A percentile compares a stretch with the other conserved stretches of the same genome.
Conservation (phyloP, 1,284 basidiomycete genomes). For the Boletus sp. region DNA sequence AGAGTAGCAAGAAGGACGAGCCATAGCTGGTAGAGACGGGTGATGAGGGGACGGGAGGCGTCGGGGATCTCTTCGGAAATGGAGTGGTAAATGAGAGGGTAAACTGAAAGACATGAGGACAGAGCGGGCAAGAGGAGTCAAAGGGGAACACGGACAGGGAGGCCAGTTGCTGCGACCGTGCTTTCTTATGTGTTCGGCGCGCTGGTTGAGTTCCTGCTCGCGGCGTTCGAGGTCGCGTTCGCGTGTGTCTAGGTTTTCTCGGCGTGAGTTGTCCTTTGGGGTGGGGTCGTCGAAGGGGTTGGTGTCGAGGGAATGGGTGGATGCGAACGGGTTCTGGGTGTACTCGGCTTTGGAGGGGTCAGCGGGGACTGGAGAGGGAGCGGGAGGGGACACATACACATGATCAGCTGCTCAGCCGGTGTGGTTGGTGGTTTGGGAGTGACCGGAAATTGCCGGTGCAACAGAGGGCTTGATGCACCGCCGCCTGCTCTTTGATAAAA, state of each 20-base stretch:
- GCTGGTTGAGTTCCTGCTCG: conserved; percentile 65
- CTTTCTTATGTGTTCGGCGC: conserved; percentile 68
- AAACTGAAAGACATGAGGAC: conserved; percentile 54
- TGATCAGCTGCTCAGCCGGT: neutral
- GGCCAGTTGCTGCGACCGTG: conserved; percentile 91
- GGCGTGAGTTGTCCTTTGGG: conserved; percentile 24
- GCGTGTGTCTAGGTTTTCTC: conserved; percentile 53
- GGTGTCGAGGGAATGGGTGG: conserved; percentile 74
- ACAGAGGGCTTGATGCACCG: too few species aligned
- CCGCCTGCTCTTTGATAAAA: too few species aligned
- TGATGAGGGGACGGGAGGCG: conserved; percentile 74
- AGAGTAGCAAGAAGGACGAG: conserved; percentile 77
- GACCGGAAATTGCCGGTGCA: conserved; percentile 16
- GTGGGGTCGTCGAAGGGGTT: conserved; percentile 82
- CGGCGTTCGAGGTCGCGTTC: conserved; percentile 79
- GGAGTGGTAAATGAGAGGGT: conserved; percentile 90
- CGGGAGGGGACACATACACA: conserved; percentile 20
- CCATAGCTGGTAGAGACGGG: conserved; percentile 86
- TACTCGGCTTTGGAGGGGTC: conserved; percentile 35
- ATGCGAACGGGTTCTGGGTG: conserved; percentile 75
- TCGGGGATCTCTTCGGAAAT: conserved; percentile 88
- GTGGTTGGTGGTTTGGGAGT: conserved; percentile 1
- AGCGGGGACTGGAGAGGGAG: neutral
- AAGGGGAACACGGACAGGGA: conserved; percentile 52
- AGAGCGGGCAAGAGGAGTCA: conserved; percentile 11